Conservation (phyloP, 108 stramenopile species). For the Nannochloropsis salina region DNA sequence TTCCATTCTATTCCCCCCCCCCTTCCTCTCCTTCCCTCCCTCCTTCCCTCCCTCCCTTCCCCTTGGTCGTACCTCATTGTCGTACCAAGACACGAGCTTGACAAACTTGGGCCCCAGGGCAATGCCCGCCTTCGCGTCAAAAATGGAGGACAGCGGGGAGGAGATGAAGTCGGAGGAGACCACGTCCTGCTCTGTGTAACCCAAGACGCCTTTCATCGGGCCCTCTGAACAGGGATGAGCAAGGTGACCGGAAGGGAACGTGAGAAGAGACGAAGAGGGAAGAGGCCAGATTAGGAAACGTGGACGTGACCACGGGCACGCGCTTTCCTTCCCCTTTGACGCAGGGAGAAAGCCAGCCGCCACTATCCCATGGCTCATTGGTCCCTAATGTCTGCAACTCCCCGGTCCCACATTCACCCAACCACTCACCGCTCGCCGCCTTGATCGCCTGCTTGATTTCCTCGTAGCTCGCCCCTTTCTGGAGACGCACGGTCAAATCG, state of each 20-base stretch:
- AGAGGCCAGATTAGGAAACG: neutral
- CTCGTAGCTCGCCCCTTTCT: slow-evolving; percentile 85
- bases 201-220: slow-evolving; percentile 56
- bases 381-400: neutral
- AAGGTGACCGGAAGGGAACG: slow-evolving; percentile 29
- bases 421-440: slow-evolving; percentile 40
- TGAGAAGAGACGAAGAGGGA: neutral
- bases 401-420: neutral
- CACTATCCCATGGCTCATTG: no score
- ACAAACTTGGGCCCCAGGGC: slow-evolving; percentile 92
- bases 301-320: neutral
- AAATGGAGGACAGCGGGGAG: slow-evolving; percentile 80
- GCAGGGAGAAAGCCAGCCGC: no score
- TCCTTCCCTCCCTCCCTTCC: slow-evolving; percentile 21
- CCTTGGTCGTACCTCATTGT: slow-evolving; percentile 64
- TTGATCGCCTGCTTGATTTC: slow-evolving; percentile 87
- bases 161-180: slow-evolving; percentile 92
- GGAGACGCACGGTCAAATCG: slow-evolving; percentile 81
- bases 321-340: no score
- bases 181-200: slow-evolving; percentile 85
- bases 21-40: neutral
- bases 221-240: slow-evolving; percentile 56
- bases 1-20: neutral
- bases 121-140: slow-evolving; percentile 96
- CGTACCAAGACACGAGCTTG: slow-evolving; percentile 99